These are phyloP conservation scores for Mycena filopes DNA, from an alignment of 768 basidiomycete genomes.

Conservation along the genomic window DNA sequence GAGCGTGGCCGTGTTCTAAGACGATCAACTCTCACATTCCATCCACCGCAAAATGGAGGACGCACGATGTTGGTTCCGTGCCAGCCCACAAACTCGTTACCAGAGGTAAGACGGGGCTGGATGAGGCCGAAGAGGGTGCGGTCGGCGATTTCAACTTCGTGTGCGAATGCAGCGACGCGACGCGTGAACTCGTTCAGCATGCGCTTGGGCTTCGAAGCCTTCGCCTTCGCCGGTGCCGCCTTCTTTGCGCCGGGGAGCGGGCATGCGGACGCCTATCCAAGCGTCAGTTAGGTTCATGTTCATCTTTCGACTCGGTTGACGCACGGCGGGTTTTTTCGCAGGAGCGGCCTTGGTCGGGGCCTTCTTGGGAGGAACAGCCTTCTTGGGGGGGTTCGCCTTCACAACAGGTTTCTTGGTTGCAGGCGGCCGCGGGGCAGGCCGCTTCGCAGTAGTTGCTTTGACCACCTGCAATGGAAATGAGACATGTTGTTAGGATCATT, in stretches of 20 bases:
- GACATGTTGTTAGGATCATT: too few species aligned
- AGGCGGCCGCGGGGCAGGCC: too few species aligned
- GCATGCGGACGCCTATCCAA: neutral
- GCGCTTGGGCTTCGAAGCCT: neutral
- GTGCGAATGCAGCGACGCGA: too few species aligned
- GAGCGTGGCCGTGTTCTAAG: conserved; percentile 7
- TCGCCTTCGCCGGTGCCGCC: neutral
- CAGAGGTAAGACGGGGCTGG: neutral
- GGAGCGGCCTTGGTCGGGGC: neutral
- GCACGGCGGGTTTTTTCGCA: neutral
- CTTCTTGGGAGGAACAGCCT: too few species aligned
- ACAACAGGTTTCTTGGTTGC: too few species aligned
- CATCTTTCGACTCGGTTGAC: too few species aligned
- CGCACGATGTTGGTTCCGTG: conserved; percentile 8
- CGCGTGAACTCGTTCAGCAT: neutral
- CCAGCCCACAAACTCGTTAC: conserved; percentile 15
- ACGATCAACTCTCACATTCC: neutral
- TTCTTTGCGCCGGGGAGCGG: neutral
- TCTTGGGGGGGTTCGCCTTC: too few species aligned
- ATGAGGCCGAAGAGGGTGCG: conserved; percentile 8
- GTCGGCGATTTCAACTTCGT: neutral
- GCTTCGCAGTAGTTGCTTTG: too few species aligned
- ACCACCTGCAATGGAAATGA: too few species aligned
- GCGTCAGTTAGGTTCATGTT: too few species aligned
- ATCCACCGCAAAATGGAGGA: neutral